These are phyloP conservation scores for Boletus fagicola DNA, from an alignment of 768 basidiomycete genomes.

Conservation along the genomic window DNA sequence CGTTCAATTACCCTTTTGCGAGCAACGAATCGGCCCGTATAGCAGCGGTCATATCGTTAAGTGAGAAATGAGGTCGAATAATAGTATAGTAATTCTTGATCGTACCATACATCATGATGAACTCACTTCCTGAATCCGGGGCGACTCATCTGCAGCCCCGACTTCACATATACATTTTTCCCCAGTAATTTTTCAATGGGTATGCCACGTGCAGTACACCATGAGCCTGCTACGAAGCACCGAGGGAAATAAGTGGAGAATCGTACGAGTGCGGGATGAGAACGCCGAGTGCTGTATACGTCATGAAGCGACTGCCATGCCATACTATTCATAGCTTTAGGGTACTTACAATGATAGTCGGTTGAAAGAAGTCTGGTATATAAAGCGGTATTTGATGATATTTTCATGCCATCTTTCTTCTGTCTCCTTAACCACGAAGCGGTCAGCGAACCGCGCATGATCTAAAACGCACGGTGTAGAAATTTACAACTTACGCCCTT, in stretches of 20 bases:
- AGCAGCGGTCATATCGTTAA: neutral
- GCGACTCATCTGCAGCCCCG: neutral
- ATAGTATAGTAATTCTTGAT: neutral
- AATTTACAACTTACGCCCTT: slow-evolving; percentile 1
- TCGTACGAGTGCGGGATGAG: slow-evolving; percentile 6
- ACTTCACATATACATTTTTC: neutral
- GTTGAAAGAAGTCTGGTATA: neutral
- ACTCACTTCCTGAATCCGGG: neutral
- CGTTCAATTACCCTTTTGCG: neutral
- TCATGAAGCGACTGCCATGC: neutral
- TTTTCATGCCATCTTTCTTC: neutral
- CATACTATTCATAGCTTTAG: slow-evolving; percentile 11
- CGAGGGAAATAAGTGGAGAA: slow-evolving; percentile 6
- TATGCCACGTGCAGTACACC: neutral
- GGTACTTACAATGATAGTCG: neutral
- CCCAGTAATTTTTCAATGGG: neutral
- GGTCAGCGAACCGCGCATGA: neutral
- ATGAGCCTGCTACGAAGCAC: slow-evolving; percentile 4
- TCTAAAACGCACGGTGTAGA: neutral
- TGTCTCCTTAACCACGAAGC: neutral
- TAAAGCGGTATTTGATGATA: neutral
- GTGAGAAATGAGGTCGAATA: neutral
- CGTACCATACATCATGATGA: neutral
- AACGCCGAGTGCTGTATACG: neutral
- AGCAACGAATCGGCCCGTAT: no score